phyloP scores from a whole-genome alignment of 352 stramenopile species.

The Pythium aquatile region DNA sequence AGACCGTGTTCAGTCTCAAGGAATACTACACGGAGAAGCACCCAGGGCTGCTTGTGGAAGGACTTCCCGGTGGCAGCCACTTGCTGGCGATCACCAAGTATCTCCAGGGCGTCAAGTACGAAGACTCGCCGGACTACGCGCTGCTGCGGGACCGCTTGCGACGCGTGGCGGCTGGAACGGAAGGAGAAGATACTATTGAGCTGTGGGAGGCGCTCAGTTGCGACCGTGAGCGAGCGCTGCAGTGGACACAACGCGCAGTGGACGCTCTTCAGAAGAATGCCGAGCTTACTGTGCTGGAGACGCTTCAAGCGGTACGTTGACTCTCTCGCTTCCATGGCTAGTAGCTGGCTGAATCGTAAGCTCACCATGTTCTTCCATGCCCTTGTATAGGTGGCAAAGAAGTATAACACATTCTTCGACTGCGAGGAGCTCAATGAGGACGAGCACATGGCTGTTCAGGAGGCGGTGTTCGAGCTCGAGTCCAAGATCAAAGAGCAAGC shows the following conservation, averaged over 20 bases:
- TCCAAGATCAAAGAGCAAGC: conserved; percentile 41
- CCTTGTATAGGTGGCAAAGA: conserved; percentile 50
- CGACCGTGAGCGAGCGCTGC: conserved; percentile 48
- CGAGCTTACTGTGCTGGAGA: conserved; percentile 36
- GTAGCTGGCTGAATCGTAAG: background rate
- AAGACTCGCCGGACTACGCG: conserved; percentile 72
- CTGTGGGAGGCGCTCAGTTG: conserved; percentile 44
- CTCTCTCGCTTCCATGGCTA: background rate
- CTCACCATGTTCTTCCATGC: background rate
- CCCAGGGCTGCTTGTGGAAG: conserved; percentile 67
- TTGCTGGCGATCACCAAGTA: conserved; percentile 81
- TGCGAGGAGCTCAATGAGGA: conserved; percentile 41
- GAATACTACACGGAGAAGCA: conserved; percentile 82
- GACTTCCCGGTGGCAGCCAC: conserved; percentile 60
- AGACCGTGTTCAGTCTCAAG: conserved; percentile 78
- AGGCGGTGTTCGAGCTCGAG: conserved; percentile 69
- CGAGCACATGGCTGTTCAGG: conserved; percentile 61
- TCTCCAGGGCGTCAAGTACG: conserved; percentile 68
- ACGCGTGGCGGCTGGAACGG: conserved; percentile 32
- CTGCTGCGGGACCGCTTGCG: conserved; percentile 38
- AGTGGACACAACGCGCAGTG: conserved; percentile 52
- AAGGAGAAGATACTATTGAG: conserved; percentile 45
- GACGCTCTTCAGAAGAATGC: conserved; percentile 45
- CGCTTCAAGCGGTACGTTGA: conserved; percentile 42
- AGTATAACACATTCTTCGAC: conserved; percentile 80